Evolutionary conservation across 1,284 basidiomycete genomes (phyloP).

Genomic region (Puccinia brachypodii): DNA sequence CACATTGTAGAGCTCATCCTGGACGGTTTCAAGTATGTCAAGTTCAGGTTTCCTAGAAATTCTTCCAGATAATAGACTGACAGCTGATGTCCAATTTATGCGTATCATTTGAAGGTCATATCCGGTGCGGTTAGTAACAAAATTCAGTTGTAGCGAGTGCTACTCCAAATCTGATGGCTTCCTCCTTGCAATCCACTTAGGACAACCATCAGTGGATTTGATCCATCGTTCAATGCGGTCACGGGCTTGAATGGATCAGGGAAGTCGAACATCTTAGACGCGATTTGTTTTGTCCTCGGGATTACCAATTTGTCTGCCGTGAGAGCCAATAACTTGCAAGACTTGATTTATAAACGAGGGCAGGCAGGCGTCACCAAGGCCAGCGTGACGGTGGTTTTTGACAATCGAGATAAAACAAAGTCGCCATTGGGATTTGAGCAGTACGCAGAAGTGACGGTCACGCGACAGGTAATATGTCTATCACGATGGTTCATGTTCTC

Average conservation of each 20-base stretch:
- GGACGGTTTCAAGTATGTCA: slow-evolving; percentile 60
- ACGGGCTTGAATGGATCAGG: slow-evolving; percentile 63
- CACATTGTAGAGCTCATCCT: slow-evolving; percentile 60
- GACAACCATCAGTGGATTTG: slow-evolving; percentile 59
- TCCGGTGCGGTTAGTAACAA: slow-evolving; percentile 39
- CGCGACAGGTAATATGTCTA: slow-evolving; percentile 76
- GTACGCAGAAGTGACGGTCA: slow-evolving; percentile 88
- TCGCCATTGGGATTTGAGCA: slow-evolving; percentile 84
- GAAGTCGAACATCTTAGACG: slow-evolving; percentile 96
- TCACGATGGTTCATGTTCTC: slow-evolving; percentile 51
- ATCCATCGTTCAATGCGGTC: slow-evolving; percentile 60
- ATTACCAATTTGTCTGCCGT: slow-evolving; percentile 90
- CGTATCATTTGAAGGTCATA: slow-evolving; percentile 17
- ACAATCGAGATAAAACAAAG: slow-evolving; percentile 88
- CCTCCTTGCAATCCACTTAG: slow-evolving; percentile 55
- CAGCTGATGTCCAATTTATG: neutral
- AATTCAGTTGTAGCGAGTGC: neutral
- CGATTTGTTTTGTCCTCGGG: slow-evolving; percentile 95
- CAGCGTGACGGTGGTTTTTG: slow-evolving; percentile 97
- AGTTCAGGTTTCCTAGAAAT: neutral
- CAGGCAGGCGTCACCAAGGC: slow-evolving; percentile 97
- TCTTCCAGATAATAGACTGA: neutral
- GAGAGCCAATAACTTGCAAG: slow-evolving; percentile 92
- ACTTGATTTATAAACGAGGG: slow-evolving; percentile 96
- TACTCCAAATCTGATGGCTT: slow-evolving; percentile 1